phyloP scores from a whole-genome alignment of 2,329 filamentous ascomycete genomes.

The Colletotrichum karsti region DNA sequence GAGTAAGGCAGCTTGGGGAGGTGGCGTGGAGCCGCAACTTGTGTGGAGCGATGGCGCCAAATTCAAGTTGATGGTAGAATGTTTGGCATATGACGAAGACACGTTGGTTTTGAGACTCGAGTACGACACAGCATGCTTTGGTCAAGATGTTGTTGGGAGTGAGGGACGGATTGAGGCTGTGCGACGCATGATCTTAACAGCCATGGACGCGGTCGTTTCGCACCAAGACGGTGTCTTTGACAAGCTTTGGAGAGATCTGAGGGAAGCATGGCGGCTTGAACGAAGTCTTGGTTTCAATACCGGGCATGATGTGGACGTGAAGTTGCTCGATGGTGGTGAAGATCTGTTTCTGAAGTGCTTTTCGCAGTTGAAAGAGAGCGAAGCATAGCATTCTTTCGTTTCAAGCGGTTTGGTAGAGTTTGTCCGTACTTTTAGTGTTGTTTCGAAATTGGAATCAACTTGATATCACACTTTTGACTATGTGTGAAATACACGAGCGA shows the following conservation, averaged over 20 bases:
- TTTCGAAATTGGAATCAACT: too few species aligned
- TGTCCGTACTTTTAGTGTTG: too few species aligned
- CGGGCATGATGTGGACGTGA: background rate
- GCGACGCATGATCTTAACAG: background rate
- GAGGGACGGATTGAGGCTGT: background rate
- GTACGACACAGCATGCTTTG: conserved; percentile 19
- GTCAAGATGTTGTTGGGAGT: background rate
- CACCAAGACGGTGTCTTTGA: background rate
- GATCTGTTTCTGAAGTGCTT: background rate
- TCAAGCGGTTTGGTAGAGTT: too few species aligned
- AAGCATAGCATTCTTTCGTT: too few species aligned
- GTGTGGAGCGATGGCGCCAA: conserved; percentile 30
- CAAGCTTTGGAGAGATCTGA: background rate
- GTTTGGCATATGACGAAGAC: conserved; percentile 14
- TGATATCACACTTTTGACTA: too few species aligned
- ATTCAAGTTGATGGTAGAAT: conserved; percentile 31
- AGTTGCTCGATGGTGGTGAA: background rate
- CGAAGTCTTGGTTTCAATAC: background rate
- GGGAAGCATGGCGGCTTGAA: background rate
- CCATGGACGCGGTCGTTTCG: background rate
- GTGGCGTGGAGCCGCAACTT: background rate
- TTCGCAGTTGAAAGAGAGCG: background rate
- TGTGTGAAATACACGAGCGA: too few species aligned
- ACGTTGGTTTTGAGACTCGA: conserved; percentile 21
- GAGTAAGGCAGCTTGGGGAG: background rate